These are phyloP conservation scores for Dicorynia guianensis DNA, from an alignment of 306 rosid genomes.

Conservation along the genomic window DNA sequence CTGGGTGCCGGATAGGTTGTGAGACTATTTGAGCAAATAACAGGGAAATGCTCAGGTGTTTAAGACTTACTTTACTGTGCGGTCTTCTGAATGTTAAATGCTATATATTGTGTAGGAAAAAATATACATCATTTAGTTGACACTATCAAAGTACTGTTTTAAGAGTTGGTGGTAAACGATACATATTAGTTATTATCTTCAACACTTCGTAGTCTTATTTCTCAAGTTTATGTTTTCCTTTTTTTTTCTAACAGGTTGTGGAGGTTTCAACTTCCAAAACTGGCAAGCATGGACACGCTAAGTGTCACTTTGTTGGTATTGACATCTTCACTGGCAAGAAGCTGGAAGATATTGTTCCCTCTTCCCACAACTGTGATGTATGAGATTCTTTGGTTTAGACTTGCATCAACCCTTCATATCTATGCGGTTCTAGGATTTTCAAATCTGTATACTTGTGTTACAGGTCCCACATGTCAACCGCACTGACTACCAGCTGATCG, in stretches of 20 bases:
- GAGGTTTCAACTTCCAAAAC: slow-evolving; percentile 98
- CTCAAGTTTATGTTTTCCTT: slow-evolving; percentile 7
- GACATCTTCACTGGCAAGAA: slow-evolving; percentile 93
- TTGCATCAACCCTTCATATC: not conserved
- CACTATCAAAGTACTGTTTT: not conserved
- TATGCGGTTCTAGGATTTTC: not conserved
- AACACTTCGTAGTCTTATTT: not conserved
- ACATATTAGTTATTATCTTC: not conserved
- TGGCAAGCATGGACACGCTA: slow-evolving; percentile 98
- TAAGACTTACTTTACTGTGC: not conserved
- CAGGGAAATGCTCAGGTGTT: not conserved
- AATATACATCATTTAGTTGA: not conserved
- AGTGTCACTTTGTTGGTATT: slow-evolving; percentile 95
- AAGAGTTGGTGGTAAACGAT: not conserved
- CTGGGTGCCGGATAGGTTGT: not conserved
- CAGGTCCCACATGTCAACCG: slow-evolving; percentile 99
- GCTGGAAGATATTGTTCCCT: slow-evolving; percentile 98
- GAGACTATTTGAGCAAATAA: no score
- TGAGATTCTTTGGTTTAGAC: slow-evolving; percentile 26
- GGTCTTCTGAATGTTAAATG: no score
- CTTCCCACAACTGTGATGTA: slow-evolving; percentile 98
- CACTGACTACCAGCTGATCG: slow-evolving; percentile 92
- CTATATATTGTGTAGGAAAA: not conserved
- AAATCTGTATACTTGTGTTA: slow-evolving; percentile 13
- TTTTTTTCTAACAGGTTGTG: slow-evolving; percentile 68